These are phyloP conservation scores for Paraconiothyrium brasiliense DNA, from an alignment of 2,329 filamentous ascomycete genomes.

Conservation along the genomic window DNA sequence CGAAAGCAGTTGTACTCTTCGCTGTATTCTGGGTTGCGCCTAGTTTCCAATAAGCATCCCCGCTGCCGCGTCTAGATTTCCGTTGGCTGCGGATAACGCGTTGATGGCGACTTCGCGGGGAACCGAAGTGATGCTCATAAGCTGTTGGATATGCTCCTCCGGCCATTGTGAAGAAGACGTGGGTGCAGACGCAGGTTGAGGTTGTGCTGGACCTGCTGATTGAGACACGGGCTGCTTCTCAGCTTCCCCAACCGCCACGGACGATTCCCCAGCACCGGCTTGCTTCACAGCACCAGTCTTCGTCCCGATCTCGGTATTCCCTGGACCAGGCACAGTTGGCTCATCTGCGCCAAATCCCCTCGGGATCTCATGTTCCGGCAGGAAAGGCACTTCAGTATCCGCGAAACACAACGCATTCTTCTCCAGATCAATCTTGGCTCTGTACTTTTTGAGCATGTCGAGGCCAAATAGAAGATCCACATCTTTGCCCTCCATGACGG, in stretches of 20 bases:
- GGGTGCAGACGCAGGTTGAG: constrained; percentile 1
- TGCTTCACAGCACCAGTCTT: constrained; percentile 79
- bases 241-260: constrained; percentile 24
- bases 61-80: constrained; percentile 5
- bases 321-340: constrained; percentile 83
- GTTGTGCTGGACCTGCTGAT: constrained; percentile 1
- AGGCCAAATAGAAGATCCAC: constrained; percentile 92
- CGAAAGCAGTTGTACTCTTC: not conserved
- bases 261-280: constrained; percentile 51
- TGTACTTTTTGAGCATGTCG: constrained; percentile 97
- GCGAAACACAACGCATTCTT: constrained; percentile 89
- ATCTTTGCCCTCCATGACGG: constrained; percentile 98
- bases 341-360: constrained; percentile 80
- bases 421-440: constrained; percentile 88
- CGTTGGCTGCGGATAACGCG: constrained; percentile 5
- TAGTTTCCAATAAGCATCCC: constrained; percentile 7
- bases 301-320: constrained; percentile 87
- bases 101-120: constrained; percentile 7
- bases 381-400: constrained; percentile 85
- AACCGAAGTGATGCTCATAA: constrained; percentile 5
- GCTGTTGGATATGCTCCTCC: constrained; percentile 11
- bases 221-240: not conserved
- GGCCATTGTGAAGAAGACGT: not conserved
- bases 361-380: constrained; percentile 94
- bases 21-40: not conserved